These are phyloP conservation scores for Cercospora citrullina DNA, from an alignment of 2,329 filamentous ascomycete species.

Conservation along the genomic window DNA sequence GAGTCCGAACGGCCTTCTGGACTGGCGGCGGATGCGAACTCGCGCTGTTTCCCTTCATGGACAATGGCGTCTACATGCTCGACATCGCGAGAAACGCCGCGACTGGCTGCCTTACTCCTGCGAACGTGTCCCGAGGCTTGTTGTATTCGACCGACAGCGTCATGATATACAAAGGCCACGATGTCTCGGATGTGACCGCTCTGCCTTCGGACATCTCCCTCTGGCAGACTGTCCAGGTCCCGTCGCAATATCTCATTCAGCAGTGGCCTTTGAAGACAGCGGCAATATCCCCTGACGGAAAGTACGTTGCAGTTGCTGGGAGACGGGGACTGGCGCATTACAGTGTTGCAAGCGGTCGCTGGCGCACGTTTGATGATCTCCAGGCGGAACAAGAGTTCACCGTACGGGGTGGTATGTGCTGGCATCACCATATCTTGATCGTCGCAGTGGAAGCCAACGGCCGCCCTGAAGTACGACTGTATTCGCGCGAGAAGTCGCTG, in stretches of 20 bases:
- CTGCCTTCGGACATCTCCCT: constrained; percentile 88
- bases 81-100: constrained; percentile 95
- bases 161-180: constrained; percentile 91
- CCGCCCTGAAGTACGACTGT: constrained; percentile 79
- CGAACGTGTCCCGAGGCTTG: constrained; percentile 85
- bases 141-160: constrained; percentile 85
- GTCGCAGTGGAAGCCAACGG: constrained; percentile 86
- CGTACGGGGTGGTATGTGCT: constrained; percentile 95
- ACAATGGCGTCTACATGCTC: constrained; percentile 79
- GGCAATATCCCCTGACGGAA: constrained; percentile 85
- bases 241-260: constrained; percentile 77
- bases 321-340: constrained; percentile 90
- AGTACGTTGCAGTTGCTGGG: constrained; percentile 96
- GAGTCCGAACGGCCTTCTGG: constrained; percentile 78
- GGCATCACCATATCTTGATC: constrained; percentile 94
- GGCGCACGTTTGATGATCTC: constrained; percentile 88
- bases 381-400: constrained; percentile 85
- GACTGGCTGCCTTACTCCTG: constrained; percentile 84
- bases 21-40: constrained; percentile 85
- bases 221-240: constrained; percentile 93
- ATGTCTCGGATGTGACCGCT: constrained; percentile 83
- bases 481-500: constrained; percentile 80
- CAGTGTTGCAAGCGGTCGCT: constrained; percentile 87
- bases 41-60: constrained; percentile 64
- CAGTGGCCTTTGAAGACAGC: constrained; percentile 92